Evolutionary conservation across 768 basidiomycete species (phyloP), one percentile per base, ranked within the genome.

Genomic region (Kondoa malvinella): DNA sequence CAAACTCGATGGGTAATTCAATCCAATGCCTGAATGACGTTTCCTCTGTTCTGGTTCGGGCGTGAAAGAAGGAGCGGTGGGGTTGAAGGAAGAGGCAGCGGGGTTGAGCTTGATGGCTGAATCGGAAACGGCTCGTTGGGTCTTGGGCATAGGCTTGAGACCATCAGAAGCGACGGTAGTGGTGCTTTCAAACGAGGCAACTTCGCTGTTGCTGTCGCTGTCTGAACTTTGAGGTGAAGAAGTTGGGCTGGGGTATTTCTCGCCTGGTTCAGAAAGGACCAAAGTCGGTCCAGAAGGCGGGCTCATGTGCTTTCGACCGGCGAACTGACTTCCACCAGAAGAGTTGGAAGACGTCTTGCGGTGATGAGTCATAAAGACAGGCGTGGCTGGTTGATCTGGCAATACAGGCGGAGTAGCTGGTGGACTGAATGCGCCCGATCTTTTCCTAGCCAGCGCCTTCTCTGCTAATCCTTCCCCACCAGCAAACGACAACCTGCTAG

Each of bases 251-350:
- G 61, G 61, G 32, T 31, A 63, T 16, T 27, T 33, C n/a, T 63
- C 61, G 27, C 61, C 61, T 17, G 61, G 61, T 32, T 63, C 29
- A 27, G 61, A 63, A 32, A 63, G 61, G 32, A 63, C 61, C 3
- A 63, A n/a, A 33, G 61, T 63, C 12, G 30, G 61, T 16, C 61
- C 61, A 27, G 29, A 30, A 33, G 61, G 61, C 3, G 61, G 33
- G 8, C n/a, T 31, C 61, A 63, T 31, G 61, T 32, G 61, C 61
- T 63, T 63, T 16, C 30, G 27, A 8, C 8, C 16, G 29, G 27
- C 61, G n/a, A 32, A 63, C 12, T 17, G 26, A 32, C 40, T 50
- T 50, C 40, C 40, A 50, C 40, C 40, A 8, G 40, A 50, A 50
- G 12, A 8, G 8, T 50, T 21, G 8, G 40, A 50, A 50, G 40